These are phyloP conservation scores for Ganoderma boninense DNA, from an alignment of 1,284 basidiomycete genomes.

Conservation along the genomic window DNA sequence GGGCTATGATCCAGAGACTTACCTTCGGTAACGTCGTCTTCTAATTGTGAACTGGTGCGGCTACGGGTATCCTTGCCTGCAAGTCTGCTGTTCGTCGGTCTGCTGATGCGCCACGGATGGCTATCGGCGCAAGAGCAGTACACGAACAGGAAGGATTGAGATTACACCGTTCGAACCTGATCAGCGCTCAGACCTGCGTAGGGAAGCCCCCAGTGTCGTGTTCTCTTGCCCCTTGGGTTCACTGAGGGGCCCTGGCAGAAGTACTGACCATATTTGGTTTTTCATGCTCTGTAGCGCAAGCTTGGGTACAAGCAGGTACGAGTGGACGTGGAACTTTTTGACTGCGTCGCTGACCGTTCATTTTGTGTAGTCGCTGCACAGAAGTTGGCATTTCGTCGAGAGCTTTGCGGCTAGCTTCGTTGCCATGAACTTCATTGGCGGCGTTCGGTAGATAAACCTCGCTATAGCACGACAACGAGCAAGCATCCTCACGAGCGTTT, in stretches of 20 bases:
- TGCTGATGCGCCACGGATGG: constrained; percentile 38
- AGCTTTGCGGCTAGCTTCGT: constrained; percentile 88
- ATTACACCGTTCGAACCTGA: constrained; percentile 96
- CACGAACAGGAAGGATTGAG: constrained; percentile 72
- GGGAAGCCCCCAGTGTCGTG: constrained; percentile 86
- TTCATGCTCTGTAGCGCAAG: constrained; percentile 57
- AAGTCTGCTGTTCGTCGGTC: constrained; percentile 35
- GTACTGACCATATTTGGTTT: constrained; percentile 58
- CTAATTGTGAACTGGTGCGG: constrained; percentile 75
- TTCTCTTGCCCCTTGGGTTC: constrained; percentile 45
- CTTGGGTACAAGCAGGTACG: constrained; percentile 85
- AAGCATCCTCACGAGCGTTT: constrained; percentile 12
- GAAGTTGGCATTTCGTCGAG: constrained; percentile 81
- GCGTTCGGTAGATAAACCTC: constrained; percentile 64
- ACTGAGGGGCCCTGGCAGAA: constrained; percentile 47
- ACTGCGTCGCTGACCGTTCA: constrained; percentile 10
- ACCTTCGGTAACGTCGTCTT: constrained; percentile 77
- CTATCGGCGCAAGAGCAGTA: constrained; percentile 35
- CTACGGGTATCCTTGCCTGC: constrained; percentile 84
- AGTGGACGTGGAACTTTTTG: neutral
- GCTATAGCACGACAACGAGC: neutral
- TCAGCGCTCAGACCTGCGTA: constrained; percentile 95
- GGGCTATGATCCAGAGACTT: constrained; percentile 42
- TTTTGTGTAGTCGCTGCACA: constrained; percentile 74
- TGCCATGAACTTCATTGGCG: constrained; percentile 87